These are phyloP conservation scores for Cicer cuneatum DNA, from an alignment of 306 rosid genomes.

Conservation along the genomic window DNA sequence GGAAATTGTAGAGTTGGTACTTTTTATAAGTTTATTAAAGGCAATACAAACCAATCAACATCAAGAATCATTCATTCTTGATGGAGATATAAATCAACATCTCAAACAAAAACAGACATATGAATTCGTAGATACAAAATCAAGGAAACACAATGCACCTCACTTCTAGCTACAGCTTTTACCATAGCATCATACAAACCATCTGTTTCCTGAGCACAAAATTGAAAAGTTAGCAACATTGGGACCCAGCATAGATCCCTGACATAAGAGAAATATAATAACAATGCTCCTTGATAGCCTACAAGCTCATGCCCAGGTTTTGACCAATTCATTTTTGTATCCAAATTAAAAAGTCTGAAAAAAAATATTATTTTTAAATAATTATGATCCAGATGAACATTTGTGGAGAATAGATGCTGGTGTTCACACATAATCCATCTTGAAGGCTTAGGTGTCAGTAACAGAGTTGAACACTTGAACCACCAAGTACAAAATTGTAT, in stretches of 20 bases:
- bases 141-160: constrained; percentile 64
- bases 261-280: constrained; percentile 66
- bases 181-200: constrained; percentile 89
- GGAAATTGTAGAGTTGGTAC: constrained; percentile 6
- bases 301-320: constrained; percentile 50
- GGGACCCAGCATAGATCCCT: constrained; percentile 72
- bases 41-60: neutral
- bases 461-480: constrained; percentile 37
- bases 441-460: constrained; percentile 20
- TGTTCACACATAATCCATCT: constrained; percentile 17
- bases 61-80: constrained; percentile 31
- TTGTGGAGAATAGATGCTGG: constrained; percentile 30
- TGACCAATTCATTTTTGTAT: constrained; percentile 43
- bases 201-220: constrained; percentile 95
- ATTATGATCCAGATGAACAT: constrained; percentile 34
- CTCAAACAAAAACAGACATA: constrained; percentile 25
- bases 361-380: constrained; percentile 11
- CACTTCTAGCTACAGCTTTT: constrained; percentile 83
- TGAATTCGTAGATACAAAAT: constrained; percentile 34
- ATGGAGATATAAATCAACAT: constrained; percentile 25
- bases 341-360: constrained; percentile 37
- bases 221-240: constrained; percentile 88
- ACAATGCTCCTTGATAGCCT: constrained; percentile 61
- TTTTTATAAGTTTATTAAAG: constrained; percentile 8
- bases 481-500: constrained; percentile 32